Conservation (phyloP, 2,329 filamentous ascomycete genomes). For the Aspergillus neotritici region DNA sequence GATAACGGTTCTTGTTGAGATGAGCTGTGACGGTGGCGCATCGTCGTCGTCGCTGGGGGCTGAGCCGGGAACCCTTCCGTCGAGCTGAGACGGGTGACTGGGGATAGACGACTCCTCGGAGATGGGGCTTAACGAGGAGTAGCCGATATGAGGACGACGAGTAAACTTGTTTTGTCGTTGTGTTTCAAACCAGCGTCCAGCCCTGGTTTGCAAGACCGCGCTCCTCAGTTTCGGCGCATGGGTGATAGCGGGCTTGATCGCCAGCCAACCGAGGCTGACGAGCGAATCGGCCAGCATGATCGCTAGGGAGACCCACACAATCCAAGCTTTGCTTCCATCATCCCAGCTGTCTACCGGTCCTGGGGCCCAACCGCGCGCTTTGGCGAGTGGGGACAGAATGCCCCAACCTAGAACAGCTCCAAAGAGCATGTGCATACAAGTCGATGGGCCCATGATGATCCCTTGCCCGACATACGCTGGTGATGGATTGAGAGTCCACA, state of each 20-base stretch:
- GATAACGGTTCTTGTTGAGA: constrained; percentile 64
- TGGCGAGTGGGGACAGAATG: constrained; percentile 81
- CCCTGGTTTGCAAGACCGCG: constrained; percentile 24
- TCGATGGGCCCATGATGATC: constrained; percentile 96
- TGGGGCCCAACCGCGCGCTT: constrained; percentile 79
- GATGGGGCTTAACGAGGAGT: constrained; percentile 25
- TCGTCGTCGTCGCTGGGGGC: constrained; percentile 58
- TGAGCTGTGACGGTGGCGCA: constrained; percentile 75
- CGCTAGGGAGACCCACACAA: constrained; percentile 90
- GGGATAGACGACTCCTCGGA: constrained; percentile 16
- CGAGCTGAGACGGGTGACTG: constrained; percentile 5
- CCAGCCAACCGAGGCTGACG: constrained; percentile 76
- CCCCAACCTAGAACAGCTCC: constrained; percentile 89
- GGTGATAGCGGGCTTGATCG: constrained; percentile 57
- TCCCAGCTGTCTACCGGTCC: constrained; percentile 86
- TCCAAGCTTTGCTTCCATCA: constrained; percentile 92
- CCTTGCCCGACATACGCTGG: constrained; percentile 97
- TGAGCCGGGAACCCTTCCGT: background rate
- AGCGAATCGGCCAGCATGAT: constrained; percentile 96
- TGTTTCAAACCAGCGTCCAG: constrained; percentile 24
- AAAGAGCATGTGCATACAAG: constrained; percentile 90
- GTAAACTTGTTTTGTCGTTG: constrained; percentile 11
- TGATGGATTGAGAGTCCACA: constrained; percentile 94
- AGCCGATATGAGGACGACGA: constrained; percentile 24
- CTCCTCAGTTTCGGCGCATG: constrained; percentile 37